These are phyloP conservation scores for Vigna radiata DNA, from an alignment of 306 rosid species.

Conservation along the genomic window DNA sequence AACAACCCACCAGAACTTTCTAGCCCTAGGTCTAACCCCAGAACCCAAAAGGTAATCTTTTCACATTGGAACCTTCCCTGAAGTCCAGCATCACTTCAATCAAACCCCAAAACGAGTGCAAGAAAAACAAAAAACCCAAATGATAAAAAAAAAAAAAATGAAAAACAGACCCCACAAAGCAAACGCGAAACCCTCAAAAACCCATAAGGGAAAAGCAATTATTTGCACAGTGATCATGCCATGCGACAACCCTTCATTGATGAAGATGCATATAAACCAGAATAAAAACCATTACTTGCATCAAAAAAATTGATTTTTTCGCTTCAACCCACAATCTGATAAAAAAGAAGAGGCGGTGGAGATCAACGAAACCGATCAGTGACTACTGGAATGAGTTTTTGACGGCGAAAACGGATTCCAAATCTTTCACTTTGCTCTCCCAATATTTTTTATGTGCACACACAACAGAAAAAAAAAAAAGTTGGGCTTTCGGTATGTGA, in stretches of 20 bases:
- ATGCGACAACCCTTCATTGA: constrained; percentile 47
- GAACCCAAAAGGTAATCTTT: constrained; percentile 54
- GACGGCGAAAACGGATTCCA: constrained; percentile 59
- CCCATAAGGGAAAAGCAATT: constrained; percentile 53
- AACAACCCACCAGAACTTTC: constrained; percentile 43
- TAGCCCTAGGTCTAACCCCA: constrained; percentile 55
- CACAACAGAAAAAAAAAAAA: constrained; percentile 4
- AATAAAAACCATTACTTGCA: constrained; percentile 49
- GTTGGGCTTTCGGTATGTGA: constrained; percentile 34
- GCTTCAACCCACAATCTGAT: constrained; percentile 39
- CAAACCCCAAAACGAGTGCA: background rate
- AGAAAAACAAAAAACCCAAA: constrained; percentile 14
- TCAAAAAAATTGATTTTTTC: constrained; percentile 17
- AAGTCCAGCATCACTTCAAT: constrained; percentile 79
- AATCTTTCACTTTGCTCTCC: constrained; percentile 46
- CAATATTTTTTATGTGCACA: constrained; percentile 41
- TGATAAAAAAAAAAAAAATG: constrained; percentile 36
- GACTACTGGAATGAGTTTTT: constrained; percentile 43
- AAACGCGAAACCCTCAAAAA: constrained; percentile 47
- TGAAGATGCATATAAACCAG: constrained; percentile 47
- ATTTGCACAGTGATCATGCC: constrained; percentile 46
- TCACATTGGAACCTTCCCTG: constrained; percentile 61
- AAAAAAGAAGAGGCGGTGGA: constrained; percentile 40
- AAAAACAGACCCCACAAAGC: constrained; percentile 52
- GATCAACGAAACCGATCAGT: constrained; percentile 55